phyloP scores from a whole-genome alignment of 2,329 filamentous ascomycete genomes.

The Colletotrichum simmondsii region DNA sequence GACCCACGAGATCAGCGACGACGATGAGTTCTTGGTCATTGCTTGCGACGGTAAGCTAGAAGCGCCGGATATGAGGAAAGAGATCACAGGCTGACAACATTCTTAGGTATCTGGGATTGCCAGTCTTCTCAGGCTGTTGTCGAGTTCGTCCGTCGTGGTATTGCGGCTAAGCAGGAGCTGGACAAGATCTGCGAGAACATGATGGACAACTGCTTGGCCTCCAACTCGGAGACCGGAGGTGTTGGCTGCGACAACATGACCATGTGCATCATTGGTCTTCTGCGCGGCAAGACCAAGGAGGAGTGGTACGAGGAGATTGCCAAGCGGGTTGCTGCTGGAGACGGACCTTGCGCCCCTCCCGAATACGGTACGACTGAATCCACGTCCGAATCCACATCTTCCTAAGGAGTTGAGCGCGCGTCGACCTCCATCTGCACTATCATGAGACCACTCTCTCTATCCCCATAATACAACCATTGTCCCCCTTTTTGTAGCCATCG shows the following conservation, averaged over 20 bases:
- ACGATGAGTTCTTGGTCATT: slow-evolving; percentile 95
- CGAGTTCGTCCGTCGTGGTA: slow-evolving; percentile 95
- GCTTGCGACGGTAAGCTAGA: slow-evolving; percentile 84
- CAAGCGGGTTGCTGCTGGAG: slow-evolving; percentile 92
- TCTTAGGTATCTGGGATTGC: slow-evolving; percentile 96
- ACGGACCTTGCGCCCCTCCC: slow-evolving; percentile 97
- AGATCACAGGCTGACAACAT: slow-evolving; percentile 9
- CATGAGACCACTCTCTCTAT: slow-evolving; percentile 25
- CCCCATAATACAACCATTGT: slow-evolving; percentile 31
- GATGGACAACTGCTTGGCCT: slow-evolving; percentile 99
- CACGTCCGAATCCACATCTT: slow-evolving; percentile 33
- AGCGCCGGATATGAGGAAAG: background rate
- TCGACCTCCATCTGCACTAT: slow-evolving; percentile 27
- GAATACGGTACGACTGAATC: slow-evolving; percentile 88
- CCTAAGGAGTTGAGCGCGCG: slow-evolving; percentile 32
- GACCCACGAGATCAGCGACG: slow-evolving; percentile 87
- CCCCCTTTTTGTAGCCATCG: slow-evolving; percentile 21
- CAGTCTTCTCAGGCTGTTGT: slow-evolving; percentile 97
- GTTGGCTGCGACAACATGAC: slow-evolving; percentile 99
- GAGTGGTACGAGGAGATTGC: slow-evolving; percentile 98
- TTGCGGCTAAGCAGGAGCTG: slow-evolving; percentile 94
- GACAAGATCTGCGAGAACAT: slow-evolving; percentile 99
- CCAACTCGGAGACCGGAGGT: slow-evolving; percentile 96
- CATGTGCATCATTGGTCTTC: slow-evolving; percentile 89
- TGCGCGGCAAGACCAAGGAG: slow-evolving; percentile 92